phyloP scores from a whole-genome alignment of 805 yeast genomes.

The Ogataea henricii region DNA sequence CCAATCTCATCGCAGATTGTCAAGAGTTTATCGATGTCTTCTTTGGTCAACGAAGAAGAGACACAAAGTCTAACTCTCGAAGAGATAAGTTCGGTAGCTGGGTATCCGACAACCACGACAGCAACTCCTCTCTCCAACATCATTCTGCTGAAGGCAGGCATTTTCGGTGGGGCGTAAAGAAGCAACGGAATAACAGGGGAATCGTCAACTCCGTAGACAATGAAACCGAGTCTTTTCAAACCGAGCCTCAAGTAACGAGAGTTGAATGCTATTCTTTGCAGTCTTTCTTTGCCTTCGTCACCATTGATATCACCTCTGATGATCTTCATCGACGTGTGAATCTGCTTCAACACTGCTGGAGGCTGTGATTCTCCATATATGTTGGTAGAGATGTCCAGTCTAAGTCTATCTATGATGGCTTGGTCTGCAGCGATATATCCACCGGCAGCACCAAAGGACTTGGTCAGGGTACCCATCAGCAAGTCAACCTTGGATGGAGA shows the following conservation, averaged over 20 bases:
- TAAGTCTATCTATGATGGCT: slow-evolving; percentile 68
- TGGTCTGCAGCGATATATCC: slow-evolving; percentile 88
- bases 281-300: slow-evolving; percentile 89
- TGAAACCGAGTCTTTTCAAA: slow-evolving; percentile 87
- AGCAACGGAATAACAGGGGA: slow-evolving; percentile 93
- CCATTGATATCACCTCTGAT: slow-evolving; percentile 83
- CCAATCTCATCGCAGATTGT: slow-evolving; percentile 76
- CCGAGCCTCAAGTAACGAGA: slow-evolving; percentile 92
- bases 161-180: slow-evolving; percentile 86
- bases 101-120: slow-evolving; percentile 95
- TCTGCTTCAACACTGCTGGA: slow-evolving; percentile 91
- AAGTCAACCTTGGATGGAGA: slow-evolving; percentile 77
- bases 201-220: slow-evolving; percentile 93
- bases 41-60: slow-evolving; percentile 88
- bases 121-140: slow-evolving; percentile 82
- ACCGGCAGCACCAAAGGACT: slow-evolving; percentile 98
- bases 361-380: slow-evolving; percentile 82
- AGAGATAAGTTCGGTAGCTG: slow-evolving; percentile 91
- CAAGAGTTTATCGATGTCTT: slow-evolving; percentile 83
- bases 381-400: slow-evolving; percentile 71
- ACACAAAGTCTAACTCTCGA: slow-evolving; percentile 93
- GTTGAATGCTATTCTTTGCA: slow-evolving; percentile 92
- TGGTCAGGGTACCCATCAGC: slow-evolving; percentile 96
- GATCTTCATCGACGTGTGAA: slow-evolving; percentile 73
- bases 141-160: slow-evolving; percentile 89